phyloP scores from a whole-genome alignment of 2,329 filamentous ascomycete species.

The Lecanicillium sp. region DNA sequence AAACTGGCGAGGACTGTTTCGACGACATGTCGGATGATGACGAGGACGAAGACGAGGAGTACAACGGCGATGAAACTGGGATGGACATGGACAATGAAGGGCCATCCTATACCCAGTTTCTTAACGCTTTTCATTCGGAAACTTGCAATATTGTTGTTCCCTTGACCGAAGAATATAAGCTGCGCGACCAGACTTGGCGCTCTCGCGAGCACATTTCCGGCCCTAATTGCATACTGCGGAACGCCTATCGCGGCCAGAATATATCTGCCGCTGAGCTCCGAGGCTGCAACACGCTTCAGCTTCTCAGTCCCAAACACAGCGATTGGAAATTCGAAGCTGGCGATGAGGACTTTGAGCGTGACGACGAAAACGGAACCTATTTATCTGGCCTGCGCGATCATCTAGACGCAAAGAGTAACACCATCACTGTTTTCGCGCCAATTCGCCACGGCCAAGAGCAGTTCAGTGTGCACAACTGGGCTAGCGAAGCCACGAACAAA shows the following conservation, averaged over 20 bases:
- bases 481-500: background rate
- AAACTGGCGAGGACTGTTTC: background rate
- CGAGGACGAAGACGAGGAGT: background rate
- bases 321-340: constrained; percentile 15
- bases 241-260: constrained; percentile 19
- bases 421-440: constrained; percentile 13
- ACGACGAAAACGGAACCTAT: background rate
- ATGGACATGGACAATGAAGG: background rate
- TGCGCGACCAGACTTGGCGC: constrained; percentile 1
- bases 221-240: constrained; percentile 13
- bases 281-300: constrained; percentile 23
- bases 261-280: constrained; percentile 22
- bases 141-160: constrained; percentile 7
- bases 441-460: constrained; percentile 7
- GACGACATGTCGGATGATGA: background rate
- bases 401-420: background rate
- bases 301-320: constrained; percentile 19
- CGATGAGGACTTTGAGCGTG: constrained; percentile 18
- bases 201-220: constrained; percentile 22
- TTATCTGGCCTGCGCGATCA: constrained; percentile 9
- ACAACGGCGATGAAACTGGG: background rate
- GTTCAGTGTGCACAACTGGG: constrained; percentile 3
- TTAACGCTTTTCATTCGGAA: background rate
- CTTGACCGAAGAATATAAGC: constrained; percentile 12
- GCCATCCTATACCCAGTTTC: background rate